These are phyloP conservation scores for Zasmidium cellare DNA, from an alignment of 2,329 filamentous ascomycete species.

Conservation along the genomic window DNA sequence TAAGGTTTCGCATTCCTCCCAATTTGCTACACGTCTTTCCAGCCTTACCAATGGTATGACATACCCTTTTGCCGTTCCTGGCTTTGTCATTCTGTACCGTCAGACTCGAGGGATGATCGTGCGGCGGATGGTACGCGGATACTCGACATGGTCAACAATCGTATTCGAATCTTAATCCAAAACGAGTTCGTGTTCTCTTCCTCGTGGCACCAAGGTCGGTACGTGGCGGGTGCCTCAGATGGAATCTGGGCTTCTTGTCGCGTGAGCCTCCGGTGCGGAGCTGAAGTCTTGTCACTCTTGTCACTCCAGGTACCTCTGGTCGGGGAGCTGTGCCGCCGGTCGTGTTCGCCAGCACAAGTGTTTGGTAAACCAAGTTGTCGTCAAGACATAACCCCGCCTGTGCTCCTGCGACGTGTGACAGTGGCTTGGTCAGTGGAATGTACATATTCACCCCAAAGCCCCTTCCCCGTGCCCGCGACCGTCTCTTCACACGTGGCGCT, in stretches of 20 bases:
- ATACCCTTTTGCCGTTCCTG: not conserved
- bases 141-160: no score
- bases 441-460: not conserved
- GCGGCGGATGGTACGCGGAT: no score
- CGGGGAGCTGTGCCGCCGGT: not conserved
- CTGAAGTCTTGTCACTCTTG: not conserved
- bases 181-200: not conserved
- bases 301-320: not conserved
- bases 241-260: not conserved
- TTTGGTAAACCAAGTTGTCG: not conserved
- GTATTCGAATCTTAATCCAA: no score
- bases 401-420: not conserved
- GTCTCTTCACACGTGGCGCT: not conserved
- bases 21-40: not conserved
- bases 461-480: not conserved
- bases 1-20: not conserved
- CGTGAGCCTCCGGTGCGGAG: not conserved
- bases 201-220: not conserved
- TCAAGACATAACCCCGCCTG: not conserved
- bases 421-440: not conserved
- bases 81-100: not conserved
- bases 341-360: not conserved
- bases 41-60: not conserved
- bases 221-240: no score
- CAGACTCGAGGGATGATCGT: not conserved